Evolutionary conservation across 345 rosid genomes (phyloP).

Genomic region (Acer campestre): DNA sequence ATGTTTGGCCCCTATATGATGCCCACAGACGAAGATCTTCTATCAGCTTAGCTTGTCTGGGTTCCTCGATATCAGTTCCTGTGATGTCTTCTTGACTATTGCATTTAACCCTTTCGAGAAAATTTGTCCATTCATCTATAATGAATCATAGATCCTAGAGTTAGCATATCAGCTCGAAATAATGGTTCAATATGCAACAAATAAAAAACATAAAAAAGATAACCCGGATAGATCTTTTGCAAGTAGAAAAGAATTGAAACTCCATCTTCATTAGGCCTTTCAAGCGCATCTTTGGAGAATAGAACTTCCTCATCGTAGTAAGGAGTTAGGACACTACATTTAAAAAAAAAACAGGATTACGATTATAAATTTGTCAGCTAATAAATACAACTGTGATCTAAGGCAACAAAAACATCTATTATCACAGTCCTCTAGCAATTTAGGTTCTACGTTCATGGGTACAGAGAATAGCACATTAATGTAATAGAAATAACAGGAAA

Average conservation of each 20-base stretch:
- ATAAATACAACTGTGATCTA: slow-evolving; percentile 4
- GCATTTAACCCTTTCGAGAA: slow-evolving; percentile 58
- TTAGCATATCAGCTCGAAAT: slow-evolving; percentile 17
- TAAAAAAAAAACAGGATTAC: slow-evolving; percentile 5
- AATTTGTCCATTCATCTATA: slow-evolving; percentile 80
- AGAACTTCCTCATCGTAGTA: slow-evolving; percentile 76
- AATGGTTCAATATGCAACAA: slow-evolving; percentile 4
- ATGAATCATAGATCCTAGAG: slow-evolving; percentile 26
- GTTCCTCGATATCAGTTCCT: slow-evolving; percentile 18
- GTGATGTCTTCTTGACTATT: slow-evolving; percentile 54
- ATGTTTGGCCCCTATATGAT: slow-evolving; percentile 81
- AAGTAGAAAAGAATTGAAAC: slow-evolving; percentile 79
- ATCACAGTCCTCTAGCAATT: background rate
- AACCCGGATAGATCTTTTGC: slow-evolving; percentile 87
- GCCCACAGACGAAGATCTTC: slow-evolving; percentile 83
- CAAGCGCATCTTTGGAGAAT: slow-evolving; percentile 56
- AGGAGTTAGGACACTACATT: slow-evolving; percentile 73
- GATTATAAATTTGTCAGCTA: background rate
- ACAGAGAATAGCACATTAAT: background rate
- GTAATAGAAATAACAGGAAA: background rate
- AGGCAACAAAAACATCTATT: background rate
- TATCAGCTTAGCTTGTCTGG: slow-evolving; percentile 22
- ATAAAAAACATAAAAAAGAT: slow-evolving; percentile 14
- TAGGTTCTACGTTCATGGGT: background rate
- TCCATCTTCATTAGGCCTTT: slow-evolving; percentile 77